Evolutionary conservation across 2,329 filamentous ascomycete species (phyloP).

Genomic region (Alternaria sp.): DNA sequence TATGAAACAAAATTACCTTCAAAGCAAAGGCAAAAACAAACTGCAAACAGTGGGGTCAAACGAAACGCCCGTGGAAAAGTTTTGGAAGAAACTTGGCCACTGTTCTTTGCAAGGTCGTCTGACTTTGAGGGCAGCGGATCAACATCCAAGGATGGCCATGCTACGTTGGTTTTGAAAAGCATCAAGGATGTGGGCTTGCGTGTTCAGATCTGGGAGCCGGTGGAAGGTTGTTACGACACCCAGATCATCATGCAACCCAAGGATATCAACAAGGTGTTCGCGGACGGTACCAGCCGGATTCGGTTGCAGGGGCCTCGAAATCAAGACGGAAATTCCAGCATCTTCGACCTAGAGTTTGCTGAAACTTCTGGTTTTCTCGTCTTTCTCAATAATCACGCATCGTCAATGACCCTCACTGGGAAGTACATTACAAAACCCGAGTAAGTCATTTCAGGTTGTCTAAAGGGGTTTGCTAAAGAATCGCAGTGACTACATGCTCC

Average conservation of each 20-base stretch:
- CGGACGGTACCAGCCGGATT: conserved; percentile 32
- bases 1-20: conserved; percentile 1
- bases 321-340: conserved; percentile 15
- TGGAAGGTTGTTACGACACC: conserved; percentile 6
- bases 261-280: conserved; percentile 20
- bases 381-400: conserved; percentile 20
- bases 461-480: conserved; percentile 8
- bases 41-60: conserved; percentile 8
- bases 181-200: conserved; percentile 8
- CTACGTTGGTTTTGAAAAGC: conserved; percentile 7
- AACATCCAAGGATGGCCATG: conserved; percentile 3
- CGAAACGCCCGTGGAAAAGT: neutral
- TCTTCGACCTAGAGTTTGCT: conserved; percentile 38
- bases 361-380: conserved; percentile 14
- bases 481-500: conserved; percentile 23
- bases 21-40: conserved; percentile 10
- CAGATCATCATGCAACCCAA: conserved; percentile 16
- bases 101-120: conserved; percentile 32
- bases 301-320: conserved; percentile 29
- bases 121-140: conserved; percentile 10
- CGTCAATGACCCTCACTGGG: neutral
- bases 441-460: conserved; percentile 6
- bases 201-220: conserved; percentile 5
- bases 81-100: conserved; percentile 18
- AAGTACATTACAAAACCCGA: neutral